Base-by-base conservation (phyloP, 1,284 basidiomycete genomes). In the Trichosporon faecale region DNA sequence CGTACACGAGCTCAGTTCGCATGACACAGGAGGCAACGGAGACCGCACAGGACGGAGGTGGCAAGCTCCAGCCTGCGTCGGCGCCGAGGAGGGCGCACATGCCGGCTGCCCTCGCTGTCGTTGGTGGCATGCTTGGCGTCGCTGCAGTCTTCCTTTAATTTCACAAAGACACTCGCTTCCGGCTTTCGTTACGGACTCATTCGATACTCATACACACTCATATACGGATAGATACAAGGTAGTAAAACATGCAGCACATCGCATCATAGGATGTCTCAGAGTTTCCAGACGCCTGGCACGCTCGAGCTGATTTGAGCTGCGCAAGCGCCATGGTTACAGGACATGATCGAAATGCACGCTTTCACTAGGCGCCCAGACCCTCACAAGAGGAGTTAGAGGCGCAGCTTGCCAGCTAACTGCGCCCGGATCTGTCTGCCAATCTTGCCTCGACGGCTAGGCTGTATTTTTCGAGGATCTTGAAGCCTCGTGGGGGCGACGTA, bases 11-110 rank as follows among this genome's bases (percentile, higher is more conserved):
- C 55, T 60, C 55, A 12, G 27, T 60, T n/a, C 25, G 14, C 55
- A 60, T 60, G 55, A 60, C 55, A 4, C 55, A 60, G 27, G 55
- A 60, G 55, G 55, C 55, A 16, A 60, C 55, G 3, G 55, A 60
- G 27, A 60, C 55, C 5, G 55, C 27, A 2, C 25, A 21, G 18
- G 55, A 60, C 55, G 14, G 14, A 7, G 27, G 55, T 5, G 55
- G 55, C 27, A 27, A 31, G 25, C 55, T 60, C 25, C 55, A 60
- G 55, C 49, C 49, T 11, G 49, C 49, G 7, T 21, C 49, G 6
- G 49, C 49, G 49, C n/a, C 49, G n/a, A 27, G 55, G 12, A 60
- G 27, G 55, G 55, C 27, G 3, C 55, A 31, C 55, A 60, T 60
- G 25, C 55, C 27, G 27, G 55, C 27, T 11, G 55, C 25, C 2